Evolutionary conservation across 139 green algal genomes (phyloP), one percentile per base, ranked within the genome.

Genomic region (Choricystis sp.): DNA sequence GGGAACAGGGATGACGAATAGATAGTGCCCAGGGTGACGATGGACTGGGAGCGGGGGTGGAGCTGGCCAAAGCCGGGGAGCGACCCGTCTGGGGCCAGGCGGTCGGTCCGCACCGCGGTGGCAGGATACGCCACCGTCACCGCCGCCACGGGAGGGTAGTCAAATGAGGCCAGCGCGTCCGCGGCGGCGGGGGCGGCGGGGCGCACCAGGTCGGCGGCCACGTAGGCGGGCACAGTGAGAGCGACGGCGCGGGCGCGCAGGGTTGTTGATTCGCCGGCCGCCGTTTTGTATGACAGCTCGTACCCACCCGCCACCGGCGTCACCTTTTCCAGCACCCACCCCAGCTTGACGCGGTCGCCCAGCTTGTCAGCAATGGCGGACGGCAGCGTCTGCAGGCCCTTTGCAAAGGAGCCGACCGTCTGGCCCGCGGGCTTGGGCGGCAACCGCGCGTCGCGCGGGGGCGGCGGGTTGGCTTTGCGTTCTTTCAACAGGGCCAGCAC

Each of bases 21-120:
- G 75, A 99, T 99, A 61, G 93, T 98, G 66, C 92, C 92, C 62
- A 99, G 83, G 0, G 92, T 98, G 23, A 73, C 84, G 20, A 99
- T 78, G 60, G 88, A 89, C 80, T 98, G 86, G 3, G 77, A 82
- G 28, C 93, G 81, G 9, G 93, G 93, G 79, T 99, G 93, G 64
- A 99, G 82, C 79, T 99, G 92, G 21, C 93, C 93, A 74, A 99
- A 99, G 59, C 91, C 93, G 76, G 49, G 9, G 29, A 3, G 25
- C 69, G 29, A 82, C 9, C 40, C 83, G 26, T 81, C 49, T 19
- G 67, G 63, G 69, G 86, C 70, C n/a, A 85, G 71, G 26, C 90
- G 78, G 69, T 96, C 87, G 2, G 86, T 69, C 2, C 76, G 71
- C 23, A 98, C 65, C 1, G 88, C 81, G 0, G 66, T 72, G 26